phyloP scores from a whole-genome alignment of 116 monocot genomes.

The Papilionanthe hybrid region DNA sequence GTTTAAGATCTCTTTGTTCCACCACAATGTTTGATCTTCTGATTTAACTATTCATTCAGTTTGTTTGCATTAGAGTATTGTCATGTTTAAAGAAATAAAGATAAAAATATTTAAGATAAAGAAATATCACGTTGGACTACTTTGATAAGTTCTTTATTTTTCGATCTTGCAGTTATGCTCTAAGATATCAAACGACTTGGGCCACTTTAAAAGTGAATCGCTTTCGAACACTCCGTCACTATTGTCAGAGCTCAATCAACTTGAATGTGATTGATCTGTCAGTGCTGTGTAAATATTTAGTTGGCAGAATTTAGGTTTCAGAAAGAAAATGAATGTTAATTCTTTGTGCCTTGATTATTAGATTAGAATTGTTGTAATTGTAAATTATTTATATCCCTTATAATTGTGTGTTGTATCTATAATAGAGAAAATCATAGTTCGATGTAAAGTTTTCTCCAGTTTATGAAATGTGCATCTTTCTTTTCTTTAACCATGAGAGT shows the following conservation, averaged over 20 bases:
- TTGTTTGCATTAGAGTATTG: not conserved
- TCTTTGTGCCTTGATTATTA: not conserved
- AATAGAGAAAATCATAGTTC: too few species aligned
- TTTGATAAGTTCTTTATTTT: not conserved
- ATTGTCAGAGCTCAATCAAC: conserved; percentile 17
- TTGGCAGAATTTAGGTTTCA: too few species aligned
- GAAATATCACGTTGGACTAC: not conserved
- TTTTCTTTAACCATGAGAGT: too few species aligned
- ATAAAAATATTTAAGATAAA: too few species aligned
- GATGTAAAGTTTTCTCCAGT: too few species aligned
- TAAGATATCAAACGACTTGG: conserved; percentile 44
- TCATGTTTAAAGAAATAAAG: too few species aligned
- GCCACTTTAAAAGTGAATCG: conserved; percentile 32
- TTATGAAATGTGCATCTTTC: too few species aligned
- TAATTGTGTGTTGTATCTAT: not conserved
- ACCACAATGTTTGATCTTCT: too few species aligned
- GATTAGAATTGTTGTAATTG: not conserved
- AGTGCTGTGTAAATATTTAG: not conserved
- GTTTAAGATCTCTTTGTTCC: too few species aligned
- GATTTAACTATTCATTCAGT: not conserved
- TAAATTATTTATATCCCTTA: not conserved
- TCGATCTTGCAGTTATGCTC: conserved; percentile 42
- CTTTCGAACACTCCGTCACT: conserved; percentile 21
- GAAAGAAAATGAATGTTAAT: not conserved
- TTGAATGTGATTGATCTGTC: conserved; percentile 21